Conservation (phyloP, 23 red algal species). For the Gracilariopsis chorda region DNA sequence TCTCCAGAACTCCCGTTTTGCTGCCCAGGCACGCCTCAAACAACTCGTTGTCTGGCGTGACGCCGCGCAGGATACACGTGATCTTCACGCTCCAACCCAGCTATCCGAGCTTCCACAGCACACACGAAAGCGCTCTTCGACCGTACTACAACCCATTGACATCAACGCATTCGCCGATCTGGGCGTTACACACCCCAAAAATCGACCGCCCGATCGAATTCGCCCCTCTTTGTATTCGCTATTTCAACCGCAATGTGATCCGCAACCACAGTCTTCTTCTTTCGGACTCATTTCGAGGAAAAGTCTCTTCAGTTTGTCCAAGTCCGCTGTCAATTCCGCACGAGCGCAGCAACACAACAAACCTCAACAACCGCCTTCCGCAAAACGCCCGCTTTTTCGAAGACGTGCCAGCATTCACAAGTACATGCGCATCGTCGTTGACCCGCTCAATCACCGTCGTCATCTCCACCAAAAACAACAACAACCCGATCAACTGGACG, state of each 20-base stretch:
- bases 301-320: background rate
- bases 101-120: too few species aligned
- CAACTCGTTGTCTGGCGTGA: background rate
- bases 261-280: too few species aligned
- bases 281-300: background rate
- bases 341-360: background rate
- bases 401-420: background rate
- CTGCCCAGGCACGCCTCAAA: background rate
- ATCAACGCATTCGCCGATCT: too few species aligned
- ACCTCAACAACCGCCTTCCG: background rate
- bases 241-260: background rate
- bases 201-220: background rate
- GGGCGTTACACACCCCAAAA: too few species aligned
- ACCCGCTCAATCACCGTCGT: too few species aligned
- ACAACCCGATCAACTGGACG: conserved; percentile 2
- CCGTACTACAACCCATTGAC: too few species aligned
- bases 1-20: background rate
- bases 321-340: background rate
- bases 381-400: background rate
- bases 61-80: background rate
- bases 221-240: background rate
- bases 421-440: background rate
- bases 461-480: background rate
- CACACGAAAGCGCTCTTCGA: too few species aligned
- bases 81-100: background rate